Conservation (phyloP, 805 yeast genomes). For the Yarrowia deformans region DNA sequence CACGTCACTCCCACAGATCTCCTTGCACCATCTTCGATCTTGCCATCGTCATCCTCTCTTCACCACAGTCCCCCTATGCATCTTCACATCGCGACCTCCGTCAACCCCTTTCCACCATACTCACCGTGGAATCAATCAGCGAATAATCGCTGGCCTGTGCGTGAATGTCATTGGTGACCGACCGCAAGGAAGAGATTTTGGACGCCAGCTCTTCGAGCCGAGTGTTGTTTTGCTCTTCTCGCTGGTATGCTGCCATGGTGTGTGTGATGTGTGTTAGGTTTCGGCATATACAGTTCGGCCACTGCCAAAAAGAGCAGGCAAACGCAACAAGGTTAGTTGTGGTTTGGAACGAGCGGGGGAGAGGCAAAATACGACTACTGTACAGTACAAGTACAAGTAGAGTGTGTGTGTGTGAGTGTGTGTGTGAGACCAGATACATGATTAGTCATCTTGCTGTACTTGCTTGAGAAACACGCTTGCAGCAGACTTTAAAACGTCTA, state of each 20-base stretch:
- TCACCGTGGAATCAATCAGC: constrained; percentile 52
- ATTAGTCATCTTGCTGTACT: not conserved
- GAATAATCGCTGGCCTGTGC: constrained; percentile 62
- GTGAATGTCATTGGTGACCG: constrained; percentile 72
- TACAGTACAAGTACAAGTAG: too few relatives aligned
- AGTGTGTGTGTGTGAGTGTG: not conserved
- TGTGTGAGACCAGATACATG: not conserved
- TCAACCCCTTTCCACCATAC: constrained; percentile 37
- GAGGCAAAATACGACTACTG: not conserved
- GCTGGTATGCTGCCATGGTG: constrained; percentile 37
- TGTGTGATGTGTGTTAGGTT: constrained; percentile 12
- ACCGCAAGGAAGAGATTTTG: constrained; percentile 68
- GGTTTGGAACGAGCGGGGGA: not conserved
- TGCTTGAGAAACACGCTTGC: too few relatives aligned
- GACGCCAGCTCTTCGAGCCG: constrained; percentile 68
- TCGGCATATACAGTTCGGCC: not conserved
- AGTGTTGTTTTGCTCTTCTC: constrained; percentile 60
- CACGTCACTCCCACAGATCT: too few relatives aligned
- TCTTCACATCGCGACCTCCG: not conserved
- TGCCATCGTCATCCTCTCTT: too few relatives aligned
- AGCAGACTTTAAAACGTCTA: too few relatives aligned
- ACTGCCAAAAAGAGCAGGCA: constrained; percentile 11
- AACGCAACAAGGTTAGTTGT: constrained; percentile 2
- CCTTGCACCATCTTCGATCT: too few relatives aligned
- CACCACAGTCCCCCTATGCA: not conserved